Base-by-base conservation (phyloP, 345 rosid genomes). In the Arabis alpina region DNA sequence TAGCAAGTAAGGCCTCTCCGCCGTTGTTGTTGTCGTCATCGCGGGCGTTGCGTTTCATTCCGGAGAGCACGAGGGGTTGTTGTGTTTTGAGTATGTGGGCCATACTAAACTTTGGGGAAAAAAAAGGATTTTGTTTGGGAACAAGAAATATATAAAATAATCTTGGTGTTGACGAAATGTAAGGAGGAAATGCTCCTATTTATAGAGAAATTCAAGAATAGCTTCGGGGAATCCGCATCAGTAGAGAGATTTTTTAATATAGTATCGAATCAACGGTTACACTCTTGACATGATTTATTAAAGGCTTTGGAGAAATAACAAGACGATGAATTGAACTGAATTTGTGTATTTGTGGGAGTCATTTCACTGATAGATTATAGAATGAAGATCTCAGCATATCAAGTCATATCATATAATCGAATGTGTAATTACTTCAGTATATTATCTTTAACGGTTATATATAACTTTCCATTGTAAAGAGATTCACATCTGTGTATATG, bases 31-130 rank as follows among this genome's bases (percentile, higher is more conserved):
- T 5, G 8, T 34, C 67, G 0, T 64, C 91, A 24, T 83, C 91
- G 0, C 78, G 57, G 10, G 83, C 87, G 6, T 77, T 64, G 50
- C 92, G 67, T 77, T 87, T 91, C 77, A 78, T 85, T 37, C 82
- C 82, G 12, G 88, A 11, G 69, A 81, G 60, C 25, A 73, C 76
- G 54, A 77, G 66, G 54, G 75, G 66, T 8, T 55, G 64, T n/a
- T 54, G 72, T 41, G 68, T 58, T 42, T 68, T 70, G 66, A 70
- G 19, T 73, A 79, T 44, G 42, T 82, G 81, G 8, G 83, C 82
- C 92, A 87, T 87, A 10, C 54, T 58, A 2, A 19, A 19, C 23
- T 19, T 19, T 19, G 23, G 23, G 23, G 1, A 19, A 19, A 19
- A 19, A 19, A 19, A 19, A 4, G n/a, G 16, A 5, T n/a, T 48